Base-by-base conservation (phyloP, 345 rosid genomes). In the Euphorbia pulcherrima region DNA sequence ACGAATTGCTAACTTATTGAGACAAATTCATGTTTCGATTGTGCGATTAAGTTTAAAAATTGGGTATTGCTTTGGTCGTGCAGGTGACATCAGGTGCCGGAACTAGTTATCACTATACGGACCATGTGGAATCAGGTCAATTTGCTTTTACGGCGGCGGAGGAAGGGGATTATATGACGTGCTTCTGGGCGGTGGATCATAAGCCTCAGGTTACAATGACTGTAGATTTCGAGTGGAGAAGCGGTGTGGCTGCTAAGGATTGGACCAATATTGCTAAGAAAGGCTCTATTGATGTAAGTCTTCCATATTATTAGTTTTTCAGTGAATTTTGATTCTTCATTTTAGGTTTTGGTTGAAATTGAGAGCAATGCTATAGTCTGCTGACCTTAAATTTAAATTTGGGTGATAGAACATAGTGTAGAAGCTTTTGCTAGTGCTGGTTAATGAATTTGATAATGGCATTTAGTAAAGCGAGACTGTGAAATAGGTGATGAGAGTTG, bases 221-320 rank as follows among this genome's bases (percentile, higher is more conserved):
- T 29, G 52, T 91, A 29, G 99, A 94, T 73, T 89, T 94, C 30
- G 97, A 91, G 16, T 94, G 97, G 99, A 91, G 74, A 65, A 78
- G 88, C 17, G 99, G 99, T 41, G 76, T 94, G 24, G 86, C 85
- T 16, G 84, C 96, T 62, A 94, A 87, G 76, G 87, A 82, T 65
- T 94, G 97, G 97, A 62, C 80, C 44, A 89, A 67, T 62, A 85
- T 91, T 2, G 99, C 99, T 65, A 94, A 94, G 92, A 91, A 91
- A 75, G 91, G 87, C 64, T 84, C 90, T 73, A 85, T 91, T 53
- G 90, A 89, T 60, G 99, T 94, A 75, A 85, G 94, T 83, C 18
- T 20, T 17, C 14, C n/a, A 40, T 24, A 20, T 26, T 3, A 33
- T 60, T 39, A 6, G 2, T 23, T 23, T 41, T 41, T 39, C 41